These are phyloP conservation scores for Boletus semigastroideus DNA, from an alignment of 1,284 basidiomycete genomes.

Conservation along the genomic window DNA sequence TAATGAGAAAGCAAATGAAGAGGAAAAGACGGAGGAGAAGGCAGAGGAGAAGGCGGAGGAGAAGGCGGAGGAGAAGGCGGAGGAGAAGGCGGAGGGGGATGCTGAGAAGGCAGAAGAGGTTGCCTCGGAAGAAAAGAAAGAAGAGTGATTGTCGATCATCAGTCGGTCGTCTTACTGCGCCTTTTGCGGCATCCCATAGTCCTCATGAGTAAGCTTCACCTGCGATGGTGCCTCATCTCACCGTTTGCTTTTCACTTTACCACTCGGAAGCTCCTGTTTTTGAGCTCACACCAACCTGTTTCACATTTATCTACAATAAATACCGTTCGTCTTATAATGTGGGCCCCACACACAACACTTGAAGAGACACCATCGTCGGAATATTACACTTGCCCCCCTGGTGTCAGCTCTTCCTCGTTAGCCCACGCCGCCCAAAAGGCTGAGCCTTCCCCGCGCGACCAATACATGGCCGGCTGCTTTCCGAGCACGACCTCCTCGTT, in stretches of 20 bases:
- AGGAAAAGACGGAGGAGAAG: constrained; percentile 24
- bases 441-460: constrained; percentile 55
- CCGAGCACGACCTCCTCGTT: constrained; percentile 53
- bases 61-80: constrained; percentile 30
- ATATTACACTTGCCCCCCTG: constrained; percentile 14
- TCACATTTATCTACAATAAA: constrained; percentile 31
- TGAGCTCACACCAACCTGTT: constrained; percentile 18
- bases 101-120: constrained; percentile 31
- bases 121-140: constrained; percentile 28
- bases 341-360: not conserved
- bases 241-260: constrained; percentile 9
- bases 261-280: constrained; percentile 5
- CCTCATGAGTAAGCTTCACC: constrained; percentile 12
- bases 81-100: constrained; percentile 32
- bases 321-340: constrained; percentile 19
- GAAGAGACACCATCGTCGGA: not conserved
- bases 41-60: constrained; percentile 31
- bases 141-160: constrained; percentile 16
- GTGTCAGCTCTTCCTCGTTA: constrained; percentile 44
- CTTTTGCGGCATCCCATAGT: constrained; percentile 6
- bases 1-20: constrained; percentile 30
- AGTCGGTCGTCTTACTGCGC: not conserved
- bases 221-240: constrained; percentile 2
- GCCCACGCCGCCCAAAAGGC: constrained; percentile 55
- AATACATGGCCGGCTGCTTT: constrained; percentile 55